Conservation (phyloP, 192 early-diverging fungal genomes). For the Borealophlyctis nickersoniae region DNA sequence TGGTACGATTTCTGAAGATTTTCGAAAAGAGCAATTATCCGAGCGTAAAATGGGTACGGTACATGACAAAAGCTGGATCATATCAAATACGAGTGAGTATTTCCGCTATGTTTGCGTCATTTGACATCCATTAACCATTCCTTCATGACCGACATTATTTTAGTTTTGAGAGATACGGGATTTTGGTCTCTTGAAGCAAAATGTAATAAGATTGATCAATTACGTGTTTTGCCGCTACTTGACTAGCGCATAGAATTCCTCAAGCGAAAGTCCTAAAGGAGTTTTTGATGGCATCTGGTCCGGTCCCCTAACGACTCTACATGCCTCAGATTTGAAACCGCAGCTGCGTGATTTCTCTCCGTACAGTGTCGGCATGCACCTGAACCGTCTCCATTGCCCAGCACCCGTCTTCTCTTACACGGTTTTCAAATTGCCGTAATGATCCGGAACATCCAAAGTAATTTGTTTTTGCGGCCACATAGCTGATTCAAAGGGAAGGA, state of each 20-base stretch:
- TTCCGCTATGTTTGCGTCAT: background rate
- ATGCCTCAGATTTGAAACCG: too few species aligned
- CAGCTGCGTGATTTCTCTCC: conserved; percentile 71
- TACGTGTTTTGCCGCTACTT: too few species aligned
- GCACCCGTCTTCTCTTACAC: conserved; percentile 52
- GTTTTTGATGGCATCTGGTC: too few species aligned
- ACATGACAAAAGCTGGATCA: conserved; percentile 94
- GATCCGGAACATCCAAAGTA: conserved; percentile 95
- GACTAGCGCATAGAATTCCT: too few species aligned
- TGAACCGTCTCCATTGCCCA: conserved; percentile 61
- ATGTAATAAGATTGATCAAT: too few species aligned
- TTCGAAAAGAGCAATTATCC: conserved; percentile 96
- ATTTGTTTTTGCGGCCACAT: conserved; percentile 85
- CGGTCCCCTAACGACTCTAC: too few species aligned
- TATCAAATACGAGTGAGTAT: conserved; percentile 65
- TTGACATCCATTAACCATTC: too few species aligned
- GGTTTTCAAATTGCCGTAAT: conserved; percentile 67
- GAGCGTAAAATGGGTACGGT: conserved; percentile 98
- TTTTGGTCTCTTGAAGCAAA: too few species aligned
- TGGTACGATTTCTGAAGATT: conserved; percentile 95
- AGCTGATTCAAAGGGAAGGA: conserved; percentile 32
- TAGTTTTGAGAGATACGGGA: too few species aligned
- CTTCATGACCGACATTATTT: too few species aligned
- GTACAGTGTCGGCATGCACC: conserved; percentile 57
- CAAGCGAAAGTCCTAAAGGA: too few species aligned